Evolutionary conservation across 331 rosid genomes (phyloP).

Genomic region (Saraca asoca): DNA sequence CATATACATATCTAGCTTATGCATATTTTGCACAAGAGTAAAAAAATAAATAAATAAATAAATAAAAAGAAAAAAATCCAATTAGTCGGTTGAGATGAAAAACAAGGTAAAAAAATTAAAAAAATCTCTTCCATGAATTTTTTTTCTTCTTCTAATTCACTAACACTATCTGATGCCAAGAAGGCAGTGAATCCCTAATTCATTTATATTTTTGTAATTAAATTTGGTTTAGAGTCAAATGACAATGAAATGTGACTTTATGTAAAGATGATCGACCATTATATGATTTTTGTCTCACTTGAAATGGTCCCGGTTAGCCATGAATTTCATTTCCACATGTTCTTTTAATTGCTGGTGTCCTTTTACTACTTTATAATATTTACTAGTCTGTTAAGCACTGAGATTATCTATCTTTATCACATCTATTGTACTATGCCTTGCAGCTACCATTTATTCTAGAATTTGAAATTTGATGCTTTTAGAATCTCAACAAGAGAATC

Average conservation of each 20-base stretch:
- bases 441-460: too few relatives aligned
- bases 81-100: too few relatives aligned
- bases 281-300: slow-evolving; percentile 43
- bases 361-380: slow-evolving; percentile 31
- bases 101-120: too few relatives aligned
- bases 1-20: slow-evolving; percentile 24
- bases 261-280: slow-evolving; percentile 49
- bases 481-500: too few relatives aligned
- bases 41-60: too few relatives aligned
- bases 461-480: too few relatives aligned
- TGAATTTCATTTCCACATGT: neutral
- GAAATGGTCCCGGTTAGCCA: slow-evolving; percentile 35
- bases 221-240: slow-evolving; percentile 14
- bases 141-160: neutral
- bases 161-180: slow-evolving; percentile 38
- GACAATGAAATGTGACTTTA: slow-evolving; percentile 43
- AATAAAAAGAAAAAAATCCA: slow-evolving; percentile 21
- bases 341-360: slow-evolving; percentile 36
- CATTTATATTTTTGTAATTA: neutral
- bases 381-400: too few relatives aligned
- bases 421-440: too few relatives aligned
- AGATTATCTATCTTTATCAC: too few relatives aligned
- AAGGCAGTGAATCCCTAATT: slow-evolving; percentile 27
- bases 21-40: slow-evolving; percentile 26
- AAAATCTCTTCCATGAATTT: too few relatives aligned